Conservation (phyloP, 345 rosid genomes). For the Balakata baccata region DNA sequence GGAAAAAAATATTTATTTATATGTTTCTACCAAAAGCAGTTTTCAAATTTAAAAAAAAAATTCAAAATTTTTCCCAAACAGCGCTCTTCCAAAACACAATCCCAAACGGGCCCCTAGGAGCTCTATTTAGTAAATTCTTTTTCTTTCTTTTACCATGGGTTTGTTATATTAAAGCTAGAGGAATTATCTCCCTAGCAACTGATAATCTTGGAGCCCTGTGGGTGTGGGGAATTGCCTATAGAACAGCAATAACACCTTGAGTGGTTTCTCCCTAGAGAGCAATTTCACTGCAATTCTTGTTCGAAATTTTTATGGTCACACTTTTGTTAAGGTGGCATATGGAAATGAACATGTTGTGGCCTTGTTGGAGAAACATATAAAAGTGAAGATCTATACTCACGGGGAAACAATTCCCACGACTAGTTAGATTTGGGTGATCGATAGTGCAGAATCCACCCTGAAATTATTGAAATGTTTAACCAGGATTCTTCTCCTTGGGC, state of each 20-base stretch:
- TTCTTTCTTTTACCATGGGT: constrained; percentile 35
- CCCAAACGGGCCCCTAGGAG: no score
- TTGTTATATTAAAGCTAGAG: constrained; percentile 70
- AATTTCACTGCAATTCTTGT: constrained; percentile 53
- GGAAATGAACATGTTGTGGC: constrained; percentile 85
- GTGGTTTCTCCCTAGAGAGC: constrained; percentile 46
- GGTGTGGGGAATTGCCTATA: constrained; percentile 90
- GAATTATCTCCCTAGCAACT: constrained; percentile 85
- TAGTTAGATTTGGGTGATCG: constrained; percentile 80
- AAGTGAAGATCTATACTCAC: constrained; percentile 55
- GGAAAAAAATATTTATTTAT: no score
- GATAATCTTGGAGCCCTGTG: constrained; percentile 71
- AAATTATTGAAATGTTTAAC: constrained; percentile 52
- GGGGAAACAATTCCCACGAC: constrained; percentile 76
- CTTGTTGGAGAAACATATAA: constrained; percentile 46
- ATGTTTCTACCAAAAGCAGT: no score
- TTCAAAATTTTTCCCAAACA: no score
- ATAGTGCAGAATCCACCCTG: constrained; percentile 53
- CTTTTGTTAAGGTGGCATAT: constrained; percentile 86
- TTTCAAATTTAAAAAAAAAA: no score
- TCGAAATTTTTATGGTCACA: constrained; percentile 58
- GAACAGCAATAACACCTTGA: constrained; percentile 31
- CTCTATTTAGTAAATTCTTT: neutral
- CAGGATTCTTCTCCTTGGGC: constrained; percentile 46
- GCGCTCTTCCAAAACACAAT: no score